phyloP scores from a whole-genome alignment of 2,329 filamentous ascomycete species.

The Fonsecaea monophora region DNA sequence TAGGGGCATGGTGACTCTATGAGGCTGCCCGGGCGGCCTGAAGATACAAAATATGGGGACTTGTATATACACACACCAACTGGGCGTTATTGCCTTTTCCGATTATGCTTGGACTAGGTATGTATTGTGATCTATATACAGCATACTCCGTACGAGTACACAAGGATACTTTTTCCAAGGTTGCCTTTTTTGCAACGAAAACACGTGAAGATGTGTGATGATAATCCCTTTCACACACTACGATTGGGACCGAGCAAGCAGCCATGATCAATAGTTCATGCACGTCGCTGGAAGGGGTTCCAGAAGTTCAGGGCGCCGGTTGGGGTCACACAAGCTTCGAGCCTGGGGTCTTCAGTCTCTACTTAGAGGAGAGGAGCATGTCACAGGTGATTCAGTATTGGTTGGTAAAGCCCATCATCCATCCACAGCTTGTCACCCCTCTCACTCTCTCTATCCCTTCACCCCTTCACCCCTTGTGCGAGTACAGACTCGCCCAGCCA shows the following conservation, averaged over 20 bases:
- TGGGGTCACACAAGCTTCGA: constrained; percentile 8
- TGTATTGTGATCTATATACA: not conserved
- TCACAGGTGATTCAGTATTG: constrained; percentile 5
- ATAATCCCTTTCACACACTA: too few relatives aligned
- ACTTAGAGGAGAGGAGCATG: not conserved
- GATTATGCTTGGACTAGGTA: not conserved
- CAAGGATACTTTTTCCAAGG: not conserved
- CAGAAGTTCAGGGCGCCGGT: not conserved
- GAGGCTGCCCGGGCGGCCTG: not conserved
- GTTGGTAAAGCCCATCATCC: not conserved
- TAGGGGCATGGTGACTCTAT: not conserved
- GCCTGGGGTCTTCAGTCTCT: not conserved
- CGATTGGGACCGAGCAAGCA: not conserved
- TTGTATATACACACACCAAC: not conserved
- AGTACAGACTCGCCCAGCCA: too few relatives aligned
- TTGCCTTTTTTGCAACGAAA: not conserved
- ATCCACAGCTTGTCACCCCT: not conserved
- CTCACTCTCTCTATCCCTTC: not conserved
- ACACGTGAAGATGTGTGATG: too few relatives aligned
- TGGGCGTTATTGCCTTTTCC: not conserved
- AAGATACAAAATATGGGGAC: not conserved
- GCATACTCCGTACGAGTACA: not conserved
- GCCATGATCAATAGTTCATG: constrained; percentile 25
- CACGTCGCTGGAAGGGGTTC: constrained; percentile 15
- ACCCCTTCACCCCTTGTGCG: too few relatives aligned